A percentile compares a stretch with the other conserved stretches of the same genome.
phyloP scores from a whole-genome alignment of 192 early-diverging fungal genomes.

The Coemansia sp. region DNA sequence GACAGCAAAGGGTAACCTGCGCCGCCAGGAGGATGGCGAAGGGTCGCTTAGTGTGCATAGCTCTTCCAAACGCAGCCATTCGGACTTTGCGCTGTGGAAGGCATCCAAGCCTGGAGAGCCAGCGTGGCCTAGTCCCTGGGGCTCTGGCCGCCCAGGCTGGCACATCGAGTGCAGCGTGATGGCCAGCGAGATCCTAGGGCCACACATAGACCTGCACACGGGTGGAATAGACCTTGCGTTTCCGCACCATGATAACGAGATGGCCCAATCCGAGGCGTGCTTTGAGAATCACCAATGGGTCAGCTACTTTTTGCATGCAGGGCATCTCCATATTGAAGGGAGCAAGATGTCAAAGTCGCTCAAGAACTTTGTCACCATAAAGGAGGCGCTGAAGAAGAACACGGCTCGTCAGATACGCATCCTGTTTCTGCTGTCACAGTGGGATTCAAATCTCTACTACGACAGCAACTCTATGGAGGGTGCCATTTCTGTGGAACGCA shows the following conservation, averaged over 20 bases:
- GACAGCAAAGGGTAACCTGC: constrained; percentile 77
- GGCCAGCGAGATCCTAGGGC: constrained; percentile 88
- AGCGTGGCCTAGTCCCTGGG: constrained; percentile 91
- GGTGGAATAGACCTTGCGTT: constrained; percentile 96
- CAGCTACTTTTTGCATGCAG: constrained; percentile 97
- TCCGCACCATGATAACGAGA: constrained; percentile 98
- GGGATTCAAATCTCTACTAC: constrained; percentile 87
- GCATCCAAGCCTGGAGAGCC: constrained; percentile 91
- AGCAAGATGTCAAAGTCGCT: constrained; percentile 98
- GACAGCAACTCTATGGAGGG: constrained; percentile 73
- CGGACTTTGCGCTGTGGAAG: constrained; percentile 99
- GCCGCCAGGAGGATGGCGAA: constrained; percentile 83
- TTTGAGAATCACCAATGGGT: constrained; percentile 93
- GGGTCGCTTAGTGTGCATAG: constrained; percentile 74
- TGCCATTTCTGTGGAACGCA: constrained; percentile 71
- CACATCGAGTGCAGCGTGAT: constrained; percentile 99
- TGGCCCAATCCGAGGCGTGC: constrained; percentile 94
- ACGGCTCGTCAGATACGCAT: constrained; percentile 83
- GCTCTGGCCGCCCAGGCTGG: constrained; percentile 94
- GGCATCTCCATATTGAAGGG: constrained; percentile 93
- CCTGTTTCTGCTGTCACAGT: constrained; percentile 85
- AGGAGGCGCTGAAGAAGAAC: constrained; percentile 81
- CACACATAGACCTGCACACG: constrained; percentile 90
- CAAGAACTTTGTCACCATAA: constrained; percentile 97
- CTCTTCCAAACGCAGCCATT: constrained; percentile 66